Evolutionary conservation across 345 rosid species (phyloP), one percentile per base, ranked within the genome.

Genomic region (Fremontodendron californicum): DNA sequence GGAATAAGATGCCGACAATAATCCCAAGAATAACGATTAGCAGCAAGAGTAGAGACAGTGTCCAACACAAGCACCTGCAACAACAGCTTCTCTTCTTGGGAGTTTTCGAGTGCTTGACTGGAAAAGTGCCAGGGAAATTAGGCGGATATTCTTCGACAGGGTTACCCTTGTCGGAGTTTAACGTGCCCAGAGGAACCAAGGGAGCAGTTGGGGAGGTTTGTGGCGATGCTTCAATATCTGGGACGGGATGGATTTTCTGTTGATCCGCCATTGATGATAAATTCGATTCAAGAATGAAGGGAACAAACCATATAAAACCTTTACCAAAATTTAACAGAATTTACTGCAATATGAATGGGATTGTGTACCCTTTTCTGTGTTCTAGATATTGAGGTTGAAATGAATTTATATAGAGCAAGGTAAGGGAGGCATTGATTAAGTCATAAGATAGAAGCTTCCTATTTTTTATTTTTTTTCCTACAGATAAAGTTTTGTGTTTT

Each of bases 11-110:
- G 58, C 95, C 98, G 45, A 64, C 78, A 0, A 31, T 13, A 7
- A 81, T 79, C 25, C 84, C 98, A 0, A 91, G 0, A 43, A 81
- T 18, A 16, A 91, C 63, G 6, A 93, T 77, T 9, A 88, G 86
- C 70, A 91, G 83, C 4, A 91, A 39, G 60, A 93, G 48, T 5
- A 93, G 39, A 25, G 84, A 83, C 0, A 90, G 19, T 0, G 94
- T 89, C 92, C 95, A 91, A 40, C 97, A 91, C 33, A 93, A 54
- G 83, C 92, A 90, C 37, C 69, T 84, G 81, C 94, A 94, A 12
- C 73, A 86, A 71, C 93, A 82, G 80, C 90, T 82, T 75, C 92
- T 81, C 61, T 6, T 80, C 78, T 77, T 91, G 12, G 92, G 94
- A 5, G 88, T 88, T 48, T 55, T 79, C 0, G 92, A 76, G 84